Evolutionary conservation across 164 flowering plant species (phyloP).

Genomic region (Chimonanthus salicifolius): DNA sequence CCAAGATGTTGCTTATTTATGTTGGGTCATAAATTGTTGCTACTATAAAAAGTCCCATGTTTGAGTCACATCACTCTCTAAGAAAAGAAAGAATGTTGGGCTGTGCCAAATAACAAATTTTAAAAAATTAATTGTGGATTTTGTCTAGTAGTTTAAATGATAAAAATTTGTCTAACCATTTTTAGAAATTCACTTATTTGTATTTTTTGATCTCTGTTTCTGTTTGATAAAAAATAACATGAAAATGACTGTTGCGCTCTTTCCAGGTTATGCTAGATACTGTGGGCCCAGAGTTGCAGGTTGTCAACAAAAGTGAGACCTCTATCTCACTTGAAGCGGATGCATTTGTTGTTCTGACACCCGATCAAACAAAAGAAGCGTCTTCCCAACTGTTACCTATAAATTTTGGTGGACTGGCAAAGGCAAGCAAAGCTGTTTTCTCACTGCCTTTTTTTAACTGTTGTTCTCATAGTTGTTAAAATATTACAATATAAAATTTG

Average conservation of each 20-base stretch:
- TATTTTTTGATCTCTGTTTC: no score
- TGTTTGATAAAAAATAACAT: no score
- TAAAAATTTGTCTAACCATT: no score
- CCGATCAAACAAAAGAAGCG: slow-evolving; percentile 62
- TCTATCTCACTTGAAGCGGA: slow-evolving; percentile 58
- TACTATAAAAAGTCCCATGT: no score
- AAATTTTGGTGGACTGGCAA: slow-evolving; percentile 66
- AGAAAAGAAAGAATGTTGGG: background rate
- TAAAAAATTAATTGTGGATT: no score
- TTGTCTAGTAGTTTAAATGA: no score
- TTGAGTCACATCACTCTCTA: no score
- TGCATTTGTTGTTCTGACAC: slow-evolving; percentile 58
- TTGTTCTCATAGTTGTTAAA: background rate
- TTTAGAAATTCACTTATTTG: no score
- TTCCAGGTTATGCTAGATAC: slow-evolving; percentile 90
- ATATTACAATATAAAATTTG: no score
- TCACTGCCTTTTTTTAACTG: background rate
- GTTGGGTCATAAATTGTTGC: no score
- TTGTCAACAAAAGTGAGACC: slow-evolving; percentile 57
- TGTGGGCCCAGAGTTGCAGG: slow-evolving; percentile 85
- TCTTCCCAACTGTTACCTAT: slow-evolving; percentile 71
- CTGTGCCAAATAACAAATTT: background rate
- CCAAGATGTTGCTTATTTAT: background rate
- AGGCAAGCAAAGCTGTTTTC: slow-evolving; percentile 32
- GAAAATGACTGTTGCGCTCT: background rate